These are phyloP conservation scores for Umbelopsis sp. DNA, from an alignment of 371 early-diverging fungal genomes.

Conservation along the genomic window DNA sequence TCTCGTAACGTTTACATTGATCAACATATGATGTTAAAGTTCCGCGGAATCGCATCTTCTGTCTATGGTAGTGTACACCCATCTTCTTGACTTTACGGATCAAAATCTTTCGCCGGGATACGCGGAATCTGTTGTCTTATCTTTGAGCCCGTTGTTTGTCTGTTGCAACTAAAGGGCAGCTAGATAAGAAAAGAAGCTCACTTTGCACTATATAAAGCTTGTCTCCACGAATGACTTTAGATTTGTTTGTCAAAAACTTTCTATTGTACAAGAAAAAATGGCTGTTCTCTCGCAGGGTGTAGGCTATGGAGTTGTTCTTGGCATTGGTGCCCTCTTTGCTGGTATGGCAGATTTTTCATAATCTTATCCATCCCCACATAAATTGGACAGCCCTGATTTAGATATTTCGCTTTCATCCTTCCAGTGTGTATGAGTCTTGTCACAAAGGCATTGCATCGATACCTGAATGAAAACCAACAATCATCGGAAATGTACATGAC, in stretches of 20 bases:
- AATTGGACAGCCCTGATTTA: too few species aligned
- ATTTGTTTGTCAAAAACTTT: not conserved
- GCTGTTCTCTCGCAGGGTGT: slow-evolving; percentile 41
- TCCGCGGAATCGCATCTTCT: slow-evolving; percentile 6
- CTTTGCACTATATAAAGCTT: not conserved
- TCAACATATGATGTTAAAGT: not conserved
- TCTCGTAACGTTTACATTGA: not conserved
- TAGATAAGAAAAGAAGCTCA: not conserved
- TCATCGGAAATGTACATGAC: slow-evolving; percentile 74
- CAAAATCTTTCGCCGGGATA: not conserved
- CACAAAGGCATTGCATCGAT: slow-evolving; percentile 63
- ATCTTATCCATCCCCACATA: too few species aligned
- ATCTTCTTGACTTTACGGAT: not conserved
- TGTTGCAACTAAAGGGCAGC: not conserved
- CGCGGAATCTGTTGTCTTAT: slow-evolving; percentile 15
- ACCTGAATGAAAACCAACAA: slow-evolving; percentile 58
- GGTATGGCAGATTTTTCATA: not conserved
- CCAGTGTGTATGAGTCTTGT: slow-evolving; percentile 65
- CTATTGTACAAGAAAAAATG: slow-evolving; percentile 19
- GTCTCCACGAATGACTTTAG: not conserved
- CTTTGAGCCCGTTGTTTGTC: not conserved
- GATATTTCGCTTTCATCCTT: slow-evolving; percentile 3
- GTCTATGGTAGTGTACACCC: not conserved
- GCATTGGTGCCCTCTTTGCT: slow-evolving; percentile 22
- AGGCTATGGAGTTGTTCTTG: slow-evolving; percentile 45